phyloP scores from a whole-genome alignment of 2,329 filamentous ascomycete species.

The Arthrobotrys pseudoclavata region DNA sequence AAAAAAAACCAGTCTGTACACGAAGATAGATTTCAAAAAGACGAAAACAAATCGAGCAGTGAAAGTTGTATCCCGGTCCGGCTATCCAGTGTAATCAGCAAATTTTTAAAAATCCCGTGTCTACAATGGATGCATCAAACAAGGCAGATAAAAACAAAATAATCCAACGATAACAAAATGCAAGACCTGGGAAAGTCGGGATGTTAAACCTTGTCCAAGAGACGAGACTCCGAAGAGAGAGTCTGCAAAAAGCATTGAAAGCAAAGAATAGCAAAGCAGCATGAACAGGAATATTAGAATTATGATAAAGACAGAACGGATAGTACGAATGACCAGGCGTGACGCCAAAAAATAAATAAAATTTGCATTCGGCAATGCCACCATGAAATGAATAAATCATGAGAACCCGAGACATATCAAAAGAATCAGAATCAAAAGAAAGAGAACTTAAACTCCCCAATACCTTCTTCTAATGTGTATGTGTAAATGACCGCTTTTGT shows the following conservation, averaged over 20 bases:
- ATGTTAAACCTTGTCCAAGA: constrained; percentile 20
- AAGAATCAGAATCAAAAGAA: constrained; percentile 29
- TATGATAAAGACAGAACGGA: constrained; percentile 41
- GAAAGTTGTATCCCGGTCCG: constrained; percentile 58
- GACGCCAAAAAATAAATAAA: constrained; percentile 54
- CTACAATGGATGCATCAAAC: constrained; percentile 50
- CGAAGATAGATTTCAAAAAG: constrained; percentile 7
- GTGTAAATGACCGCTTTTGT: constrained; percentile 58
- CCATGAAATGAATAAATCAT: constrained; percentile 39
- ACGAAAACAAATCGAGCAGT: constrained; percentile 15
- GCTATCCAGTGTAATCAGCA: constrained; percentile 60
- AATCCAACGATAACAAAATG: constrained; percentile 16
- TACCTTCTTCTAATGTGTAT: constrained; percentile 60
- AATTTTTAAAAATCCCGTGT: constrained; percentile 58
- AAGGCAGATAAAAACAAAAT: constrained; percentile 20
- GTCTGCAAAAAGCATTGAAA: constrained; percentile 18
- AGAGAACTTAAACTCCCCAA: constrained; percentile 56
- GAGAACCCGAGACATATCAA: constrained; percentile 43
- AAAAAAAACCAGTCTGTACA: constrained; percentile 59
- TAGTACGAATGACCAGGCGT: constrained; percentile 36
- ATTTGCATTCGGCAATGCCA: constrained; percentile 54
- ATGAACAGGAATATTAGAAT: constrained; percentile 55
- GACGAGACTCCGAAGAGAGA: constrained; percentile 6
- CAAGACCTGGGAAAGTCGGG: constrained; percentile 14
- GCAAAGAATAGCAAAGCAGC: constrained; percentile 23